phyloP scores from a whole-genome alignment of 441 rosid species.

The Populus hybrid region DNA sequence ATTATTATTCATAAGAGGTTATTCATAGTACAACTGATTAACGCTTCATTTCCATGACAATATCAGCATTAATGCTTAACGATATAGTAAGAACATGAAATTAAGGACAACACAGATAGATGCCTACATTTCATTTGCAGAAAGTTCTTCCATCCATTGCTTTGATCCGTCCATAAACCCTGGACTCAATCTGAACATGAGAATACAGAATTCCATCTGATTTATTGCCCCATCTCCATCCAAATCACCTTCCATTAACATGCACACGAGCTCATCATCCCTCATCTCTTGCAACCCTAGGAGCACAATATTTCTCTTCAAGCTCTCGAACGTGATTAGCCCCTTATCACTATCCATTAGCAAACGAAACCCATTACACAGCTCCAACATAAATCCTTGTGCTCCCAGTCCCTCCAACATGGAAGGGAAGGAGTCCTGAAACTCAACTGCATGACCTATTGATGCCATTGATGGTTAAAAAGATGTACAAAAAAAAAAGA shows the following conservation, averaged over 20 bases:
- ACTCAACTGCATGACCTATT: slow-evolving; percentile 20
- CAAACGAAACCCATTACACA: slow-evolving; percentile 49
- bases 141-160: slow-evolving; percentile 27
- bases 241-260: slow-evolving; percentile 56
- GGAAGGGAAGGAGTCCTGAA: slow-evolving; percentile 39
- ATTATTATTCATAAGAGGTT: neutral
- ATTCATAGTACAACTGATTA: neutral
- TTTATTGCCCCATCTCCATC: slow-evolving; percentile 57
- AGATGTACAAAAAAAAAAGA: too few species aligned
- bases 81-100: neutral
- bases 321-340: slow-evolving; percentile 54
- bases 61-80: neutral
- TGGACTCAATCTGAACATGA: slow-evolving; percentile 66
- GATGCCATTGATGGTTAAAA: slow-evolving; percentile 13
- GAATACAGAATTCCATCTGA: slow-evolving; percentile 56
- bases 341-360: slow-evolving; percentile 53
- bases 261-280: slow-evolving; percentile 49
- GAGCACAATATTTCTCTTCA: slow-evolving; percentile 44
- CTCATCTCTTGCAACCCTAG: slow-evolving; percentile 44
- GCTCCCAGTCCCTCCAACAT: slow-evolving; percentile 54
- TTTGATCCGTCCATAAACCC: slow-evolving; percentile 50
- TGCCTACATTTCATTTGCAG: slow-evolving; percentile 7
- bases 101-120: neutral
- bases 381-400: slow-evolving; percentile 50
- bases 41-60: neutral